phyloP scores from a whole-genome alignment of 2,329 filamentous ascomycete genomes.

The Claviceps lovelessii region DNA sequence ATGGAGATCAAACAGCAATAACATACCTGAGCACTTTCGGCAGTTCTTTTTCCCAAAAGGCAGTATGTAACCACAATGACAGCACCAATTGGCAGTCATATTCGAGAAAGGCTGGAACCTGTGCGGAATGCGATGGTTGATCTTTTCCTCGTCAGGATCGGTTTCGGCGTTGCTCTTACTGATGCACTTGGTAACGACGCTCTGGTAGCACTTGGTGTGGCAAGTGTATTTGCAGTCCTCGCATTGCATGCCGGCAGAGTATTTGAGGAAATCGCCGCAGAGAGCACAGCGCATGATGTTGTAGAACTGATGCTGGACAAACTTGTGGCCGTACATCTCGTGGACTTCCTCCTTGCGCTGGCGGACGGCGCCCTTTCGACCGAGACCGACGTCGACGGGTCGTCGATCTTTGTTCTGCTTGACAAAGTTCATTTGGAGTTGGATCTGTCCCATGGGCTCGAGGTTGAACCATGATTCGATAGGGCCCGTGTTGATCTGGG shows the following conservation, averaged over 20 bases:
- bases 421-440: constrained; percentile 79
- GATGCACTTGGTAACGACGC: constrained; percentile 98
- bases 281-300: constrained; percentile 99
- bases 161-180: constrained; percentile 98
- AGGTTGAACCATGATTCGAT: constrained; percentile 96
- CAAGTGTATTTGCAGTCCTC: constrained; percentile 99
- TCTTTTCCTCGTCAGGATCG: constrained; percentile 97
- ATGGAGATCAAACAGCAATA: neutral
- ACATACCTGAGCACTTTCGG: constrained; percentile 71
- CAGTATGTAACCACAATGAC: constrained; percentile 91
- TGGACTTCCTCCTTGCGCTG: constrained; percentile 97
- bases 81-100: constrained; percentile 98
- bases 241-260: constrained; percentile 97
- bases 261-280: constrained; percentile 96
- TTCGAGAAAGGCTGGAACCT: constrained; percentile 95
- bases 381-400: constrained; percentile 76
- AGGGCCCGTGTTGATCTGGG: constrained; percentile 40
- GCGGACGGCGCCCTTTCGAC: constrained; percentile 87
- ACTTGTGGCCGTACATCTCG: constrained; percentile 99
- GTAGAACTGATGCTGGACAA: constrained; percentile 97
- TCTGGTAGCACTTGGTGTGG: constrained; percentile 91
- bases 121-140: constrained; percentile 98
- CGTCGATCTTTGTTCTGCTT: constrained; percentile 78
- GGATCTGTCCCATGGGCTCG: constrained; percentile 84
- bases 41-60: constrained; percentile 92